Evolutionary conservation across 108 stramenopile genomes (phyloP).

Genomic region (Cyclotella kingstonii): DNA sequence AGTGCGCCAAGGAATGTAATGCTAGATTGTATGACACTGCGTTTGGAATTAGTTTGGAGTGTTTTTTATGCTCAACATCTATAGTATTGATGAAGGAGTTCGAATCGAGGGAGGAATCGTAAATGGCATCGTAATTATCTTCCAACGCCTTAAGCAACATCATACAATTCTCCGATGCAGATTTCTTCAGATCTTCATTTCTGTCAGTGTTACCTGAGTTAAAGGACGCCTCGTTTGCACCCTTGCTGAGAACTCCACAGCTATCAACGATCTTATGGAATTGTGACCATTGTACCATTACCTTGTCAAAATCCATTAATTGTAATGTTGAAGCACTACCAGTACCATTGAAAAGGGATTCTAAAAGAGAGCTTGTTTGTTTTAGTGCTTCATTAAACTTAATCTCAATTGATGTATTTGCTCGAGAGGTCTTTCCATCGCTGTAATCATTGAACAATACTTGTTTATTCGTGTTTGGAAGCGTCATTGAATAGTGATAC

Average conservation of each 20-base stretch:
- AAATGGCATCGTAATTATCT: slow-evolving; percentile 26
- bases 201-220: not conserved
- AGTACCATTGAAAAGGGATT: not conserved
- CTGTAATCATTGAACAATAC: too few species aligned
- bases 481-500: too few species aligned
- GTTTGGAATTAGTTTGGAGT: slow-evolving; percentile 23
- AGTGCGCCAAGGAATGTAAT: slow-evolving; percentile 30
- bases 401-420: not conserved
- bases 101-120: not conserved
- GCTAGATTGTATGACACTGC: slow-evolving; percentile 38
- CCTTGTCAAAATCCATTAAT: slow-evolving; percentile 35
- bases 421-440: too few species aligned
- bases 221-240: not conserved
- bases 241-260: not conserved
- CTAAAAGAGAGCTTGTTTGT: slow-evolving; percentile 3
- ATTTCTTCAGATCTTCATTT: not conserved
- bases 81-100: not conserved
- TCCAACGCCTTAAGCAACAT: slow-evolving; percentile 24
- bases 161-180: slow-evolving; percentile 26
- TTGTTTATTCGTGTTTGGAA: too few species aligned
- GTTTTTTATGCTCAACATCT: not conserved
- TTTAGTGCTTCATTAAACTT: slow-evolving; percentile 2
- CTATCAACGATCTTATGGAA: slow-evolving; percentile 5
- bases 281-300: slow-evolving; percentile 33
- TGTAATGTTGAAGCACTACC: slow-evolving; percentile 10